Conservation (phyloP, 306 rosid genomes). For the Castanea mollissima region DNA sequence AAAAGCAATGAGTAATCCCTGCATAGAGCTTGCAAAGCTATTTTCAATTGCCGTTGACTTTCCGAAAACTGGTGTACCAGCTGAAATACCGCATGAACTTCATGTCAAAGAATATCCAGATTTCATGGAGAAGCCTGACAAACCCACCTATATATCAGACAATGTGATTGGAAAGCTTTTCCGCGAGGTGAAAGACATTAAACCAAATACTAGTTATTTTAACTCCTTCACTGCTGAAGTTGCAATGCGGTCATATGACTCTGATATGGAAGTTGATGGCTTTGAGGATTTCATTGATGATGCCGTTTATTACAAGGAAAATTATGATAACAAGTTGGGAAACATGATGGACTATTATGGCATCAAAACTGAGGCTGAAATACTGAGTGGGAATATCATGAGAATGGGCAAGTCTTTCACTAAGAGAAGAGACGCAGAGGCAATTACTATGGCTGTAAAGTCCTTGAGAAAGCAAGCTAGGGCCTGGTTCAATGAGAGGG, state of each 20-base stretch:
- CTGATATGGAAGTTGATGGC: constrained; percentile 68
- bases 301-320: constrained; percentile 57
- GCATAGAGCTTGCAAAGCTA: constrained; percentile 65
- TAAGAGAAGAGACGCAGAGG: constrained; percentile 54
- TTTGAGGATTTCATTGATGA: constrained; percentile 62
- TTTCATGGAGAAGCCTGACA: constrained; percentile 76
- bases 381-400: constrained; percentile 64
- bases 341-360: constrained; percentile 76
- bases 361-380: constrained; percentile 74
- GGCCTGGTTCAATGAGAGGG: constrained; percentile 65
- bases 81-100: constrained; percentile 48
- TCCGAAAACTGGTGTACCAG: constrained; percentile 80
- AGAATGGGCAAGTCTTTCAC: constrained; percentile 55
- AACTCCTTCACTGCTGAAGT: constrained; percentile 43
- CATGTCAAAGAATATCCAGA: constrained; percentile 61
- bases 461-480: constrained; percentile 70
- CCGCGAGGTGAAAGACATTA: constrained; percentile 49
- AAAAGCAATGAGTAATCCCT: constrained; percentile 61
- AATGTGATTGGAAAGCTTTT: constrained; percentile 75
- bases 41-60: constrained; percentile 77
- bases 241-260: constrained; percentile 55
- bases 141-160: constrained; percentile 45
- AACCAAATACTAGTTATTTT: constrained; percentile 21
- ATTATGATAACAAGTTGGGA: constrained; percentile 61
- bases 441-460: constrained; percentile 50